Percentiles rank a stretch among this genome's conserved stretches.
Evolutionary conservation across 768 basidiomycete species (phyloP).

Genomic region (Guyanaporus albipodus): DNA sequence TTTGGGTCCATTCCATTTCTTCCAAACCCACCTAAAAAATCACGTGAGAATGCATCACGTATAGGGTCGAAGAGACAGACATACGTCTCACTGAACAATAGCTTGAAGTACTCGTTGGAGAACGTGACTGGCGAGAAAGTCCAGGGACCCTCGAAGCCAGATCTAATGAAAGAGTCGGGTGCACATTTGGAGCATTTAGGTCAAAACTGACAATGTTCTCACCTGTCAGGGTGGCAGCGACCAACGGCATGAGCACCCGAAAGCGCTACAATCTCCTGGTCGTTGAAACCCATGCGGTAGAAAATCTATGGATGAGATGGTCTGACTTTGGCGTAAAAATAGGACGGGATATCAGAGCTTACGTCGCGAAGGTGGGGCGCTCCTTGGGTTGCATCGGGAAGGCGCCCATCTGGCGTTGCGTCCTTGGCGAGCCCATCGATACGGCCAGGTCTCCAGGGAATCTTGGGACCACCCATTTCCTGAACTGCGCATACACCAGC

Average conservation of each 20-base stretch:
- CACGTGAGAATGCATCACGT: background rate
- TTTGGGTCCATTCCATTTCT: conserved; percentile 91
- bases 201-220: conserved; percentile 14
- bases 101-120: conserved; percentile 82
- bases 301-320: conserved; percentile 43
- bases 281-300: conserved; percentile 86
- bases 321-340: background rate
- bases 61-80: conserved; percentile 4
- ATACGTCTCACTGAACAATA: conserved; percentile 83
- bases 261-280: conserved; percentile 96
- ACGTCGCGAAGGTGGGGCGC: conserved; percentile 80
- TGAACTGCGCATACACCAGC: conserved; percentile 88
- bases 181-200: background rate
- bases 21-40: conserved; percentile 75
- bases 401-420: conserved; percentile 82
- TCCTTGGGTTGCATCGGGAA: conserved; percentile 84
- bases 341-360: conserved; percentile 18
- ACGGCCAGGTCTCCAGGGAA: conserved; percentile 92
- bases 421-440: conserved; percentile 78
- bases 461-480: conserved; percentile 89
- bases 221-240: conserved; percentile 85
- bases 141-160: conserved; percentile 90
- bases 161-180: conserved; percentile 34
- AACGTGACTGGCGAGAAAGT: conserved; percentile 89
- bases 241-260: conserved; percentile 94